Evolutionary conservation across 371 early-diverging fungal genomes (phyloP), one percentile per base, ranked within the genome.

Genomic region (Mucor velutinosus): DNA sequence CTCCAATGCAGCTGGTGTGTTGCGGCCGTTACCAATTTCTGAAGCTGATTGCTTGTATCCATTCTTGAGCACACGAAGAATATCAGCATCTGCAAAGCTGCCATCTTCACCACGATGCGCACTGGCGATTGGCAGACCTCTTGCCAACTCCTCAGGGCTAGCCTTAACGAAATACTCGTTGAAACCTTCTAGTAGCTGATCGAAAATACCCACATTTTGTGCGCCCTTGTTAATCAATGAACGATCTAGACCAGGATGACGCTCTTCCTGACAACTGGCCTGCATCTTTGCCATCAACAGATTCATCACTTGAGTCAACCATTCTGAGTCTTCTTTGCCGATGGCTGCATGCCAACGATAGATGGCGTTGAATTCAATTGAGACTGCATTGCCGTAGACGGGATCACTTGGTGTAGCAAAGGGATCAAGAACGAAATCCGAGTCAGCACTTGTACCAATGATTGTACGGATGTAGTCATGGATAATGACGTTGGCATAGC

Each of bases 321-420:
- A 85, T 10, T 65, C 63, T 0, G 67, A 45, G 53, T 86, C 86
- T 30, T 82, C 64, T 59, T 80, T 56, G 23, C 83, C 79, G 51
- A 85, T 68, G 19, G 77, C 83, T 14, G 76, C 69, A 51, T 86
- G 87, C 87, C 85, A 86, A 25, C 85, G 75, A 51, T 86, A 86
- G 17, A 84, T 67, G 6, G 66, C 61, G 47, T 81, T 82, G 64
- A 86, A 86, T 37, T 86, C 87, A 15, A 85, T 72, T 0, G 83
- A 82, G 10, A 85, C 81, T 12, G 75, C 73, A 47, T 86, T 86
- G 27, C 87, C 87, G 41, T 74, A 71, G 6, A 77, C 43, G 1
- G 84, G 79, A 7, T 67, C 57, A 4, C 59, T 49, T 0, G 76
- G 74, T 1, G 53, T 56, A 2, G 60, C 59, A 17, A 78, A 62